A percentile compares a stretch with the other conserved stretches of the same genome.
phyloP scores from a whole-genome alignment of 352 stramenopile genomes.

The Phytophthora rubi region DNA sequence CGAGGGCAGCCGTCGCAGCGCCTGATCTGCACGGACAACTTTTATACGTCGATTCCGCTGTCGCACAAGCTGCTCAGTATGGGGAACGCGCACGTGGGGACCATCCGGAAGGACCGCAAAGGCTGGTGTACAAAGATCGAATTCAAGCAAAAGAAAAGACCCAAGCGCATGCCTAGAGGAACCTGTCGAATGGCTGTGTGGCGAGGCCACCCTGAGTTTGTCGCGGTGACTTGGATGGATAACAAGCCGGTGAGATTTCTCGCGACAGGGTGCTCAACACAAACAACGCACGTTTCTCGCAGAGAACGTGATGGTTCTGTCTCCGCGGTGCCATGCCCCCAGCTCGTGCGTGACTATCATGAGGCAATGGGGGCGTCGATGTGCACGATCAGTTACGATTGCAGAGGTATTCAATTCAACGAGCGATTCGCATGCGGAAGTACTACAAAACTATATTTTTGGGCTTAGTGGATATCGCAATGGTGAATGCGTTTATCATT shows the following conservation, averaged over 20 bases:
- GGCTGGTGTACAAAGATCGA: too few species aligned
- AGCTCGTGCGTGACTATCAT: conserved; percentile 6
- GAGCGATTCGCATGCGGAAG: conserved; percentile 8
- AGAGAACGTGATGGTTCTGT: background rate
- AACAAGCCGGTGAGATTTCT: conserved; percentile 2
- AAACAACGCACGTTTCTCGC: background rate
- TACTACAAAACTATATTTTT: conserved; percentile 39
- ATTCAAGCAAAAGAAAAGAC: too few species aligned
- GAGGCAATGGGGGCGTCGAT: background rate
- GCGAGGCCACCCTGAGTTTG: too few species aligned
- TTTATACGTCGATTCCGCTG: conserved; percentile 11
- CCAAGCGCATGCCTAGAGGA: too few species aligned
- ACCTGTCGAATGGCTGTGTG: too few species aligned
- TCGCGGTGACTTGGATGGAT: too few species aligned
- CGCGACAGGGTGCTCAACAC: conserved; percentile 8
- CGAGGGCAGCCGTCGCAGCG: background rate
- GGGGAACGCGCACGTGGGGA: conserved; percentile 16
- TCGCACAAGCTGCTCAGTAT: conserved; percentile 15
- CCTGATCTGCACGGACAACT: conserved; percentile 13
- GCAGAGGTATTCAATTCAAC: too few species aligned
- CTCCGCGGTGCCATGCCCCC: background rate
- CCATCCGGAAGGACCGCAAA: conserved; percentile 6
- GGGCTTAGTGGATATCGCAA: conserved; percentile 24
- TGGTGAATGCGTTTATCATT: conserved; percentile 33
- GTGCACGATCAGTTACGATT: background rate